Evolutionary conservation across 2,329 filamentous ascomycete genomes (phyloP), one percentile per base, ranked within the genome.

Genomic region (Fusarium phyllophilum): DNA sequence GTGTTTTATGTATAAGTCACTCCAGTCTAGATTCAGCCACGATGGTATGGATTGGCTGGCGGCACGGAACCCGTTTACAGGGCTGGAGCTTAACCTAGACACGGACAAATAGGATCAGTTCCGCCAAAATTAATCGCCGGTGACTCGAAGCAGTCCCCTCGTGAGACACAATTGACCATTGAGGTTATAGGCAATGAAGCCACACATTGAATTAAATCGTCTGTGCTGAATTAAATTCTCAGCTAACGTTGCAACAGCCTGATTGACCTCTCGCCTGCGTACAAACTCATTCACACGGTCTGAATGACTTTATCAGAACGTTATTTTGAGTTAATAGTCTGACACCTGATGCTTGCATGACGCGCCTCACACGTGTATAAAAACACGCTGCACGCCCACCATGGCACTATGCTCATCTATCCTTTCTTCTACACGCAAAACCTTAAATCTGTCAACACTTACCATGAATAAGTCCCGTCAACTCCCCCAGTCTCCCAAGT

Each of bases 151-250:
- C n/a, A 24, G 38, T 51, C 13, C 11, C 8, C 9, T 2, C 8
- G 0, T 6, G 5, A n/a, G 20, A 12, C 8, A 5, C 3, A 20
- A 20, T 34, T 20, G n/a, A n/a, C 1, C 12, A 18, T 20, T 12
- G 3, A 24, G 8, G 2, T 3, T 18, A 3, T 0, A n/a, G 10
- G 29, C 14, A 22, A 14, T 29, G 18, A 22, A 48, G 26, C 13
- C 13, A 22, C 6, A 29, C 26, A 26, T 26, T 1, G 12, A 26
- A 45, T 6, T 15, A 44, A 44, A 15, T 14, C 10, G n/a, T 44
- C 6, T 18, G 2, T 26, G 2, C n/a, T 44, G 15, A 26, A 17
- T 18, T 11, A 18, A 18, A 4, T 15, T 11, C n/a, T 3, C n/a
- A 17, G 45, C 22, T 13, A 22, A 10, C 14, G 5, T 31, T 48